phyloP scores from a whole-genome alignment of 371 early-diverging fungal species.

The Paraphysoderma sedebokerense region DNA sequence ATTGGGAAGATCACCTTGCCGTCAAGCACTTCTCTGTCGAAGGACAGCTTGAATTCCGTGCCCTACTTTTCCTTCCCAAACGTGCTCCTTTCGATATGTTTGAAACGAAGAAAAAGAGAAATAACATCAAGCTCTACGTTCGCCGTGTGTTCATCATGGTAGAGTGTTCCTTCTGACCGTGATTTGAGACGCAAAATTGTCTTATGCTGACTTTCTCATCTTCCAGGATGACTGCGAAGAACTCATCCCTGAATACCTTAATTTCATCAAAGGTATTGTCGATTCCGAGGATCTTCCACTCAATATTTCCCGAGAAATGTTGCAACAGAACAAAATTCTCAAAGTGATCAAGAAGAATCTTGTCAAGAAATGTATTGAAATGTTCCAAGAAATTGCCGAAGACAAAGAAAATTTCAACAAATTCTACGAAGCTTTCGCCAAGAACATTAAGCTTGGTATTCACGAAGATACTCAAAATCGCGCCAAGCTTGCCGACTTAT shows the following conservation, averaged over 20 bases:
- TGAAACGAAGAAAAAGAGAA: constrained; percentile 73
- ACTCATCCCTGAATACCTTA: constrained; percentile 80
- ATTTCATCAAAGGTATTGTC: constrained; percentile 78
- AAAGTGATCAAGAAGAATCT: constrained; percentile 88
- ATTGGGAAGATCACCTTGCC: constrained; percentile 88
- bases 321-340: constrained; percentile 88
- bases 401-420: constrained; percentile 83
- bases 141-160: constrained; percentile 95
- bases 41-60: constrained; percentile 84
- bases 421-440: constrained; percentile 85
- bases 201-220: no score
- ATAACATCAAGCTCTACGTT: constrained; percentile 90
- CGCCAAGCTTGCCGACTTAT: constrained; percentile 69
- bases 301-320: constrained; percentile 90
- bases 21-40: constrained; percentile 87
- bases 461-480: constrained; percentile 78
- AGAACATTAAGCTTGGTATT: constrained; percentile 85
- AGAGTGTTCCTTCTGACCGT: no score
- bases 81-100: constrained; percentile 84
- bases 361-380: constrained; percentile 81
- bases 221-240: constrained; percentile 94
- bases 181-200: no score
- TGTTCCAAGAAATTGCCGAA: constrained; percentile 72
- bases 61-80: constrained; percentile 77
- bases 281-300: constrained; percentile 92